Evolutionary conservation across 176 grass and related monocot species (phyloP).

Genomic region (Guadua angustifolia): DNA sequence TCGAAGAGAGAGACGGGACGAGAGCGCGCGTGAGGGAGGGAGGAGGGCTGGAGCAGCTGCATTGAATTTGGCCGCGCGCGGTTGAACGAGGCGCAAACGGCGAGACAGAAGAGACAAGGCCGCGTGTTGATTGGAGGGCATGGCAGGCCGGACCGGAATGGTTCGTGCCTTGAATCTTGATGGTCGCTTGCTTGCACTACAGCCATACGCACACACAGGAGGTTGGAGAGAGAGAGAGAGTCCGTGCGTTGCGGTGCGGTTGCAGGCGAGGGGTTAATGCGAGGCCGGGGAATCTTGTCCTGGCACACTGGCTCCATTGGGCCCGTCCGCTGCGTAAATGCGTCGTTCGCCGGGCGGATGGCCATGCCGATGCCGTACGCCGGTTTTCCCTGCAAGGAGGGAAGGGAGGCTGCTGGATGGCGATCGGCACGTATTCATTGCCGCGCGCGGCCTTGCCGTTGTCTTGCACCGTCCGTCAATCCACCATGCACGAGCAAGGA

Average conservation of each 20-base stretch:
- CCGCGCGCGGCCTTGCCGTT: not conserved
- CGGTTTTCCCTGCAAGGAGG: too few species aligned
- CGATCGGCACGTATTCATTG: not conserved
- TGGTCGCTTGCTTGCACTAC: not conserved
- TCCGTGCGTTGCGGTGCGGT: conserved; percentile 18
- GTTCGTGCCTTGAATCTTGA: not conserved
- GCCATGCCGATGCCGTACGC: too few species aligned
- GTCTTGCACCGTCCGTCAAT: not conserved
- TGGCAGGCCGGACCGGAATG: not conserved
- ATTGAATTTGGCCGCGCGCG: not conserved
- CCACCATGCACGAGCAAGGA: not conserved
- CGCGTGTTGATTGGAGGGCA: not conserved
- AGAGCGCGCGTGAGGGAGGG: not conserved
- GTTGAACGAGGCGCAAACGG: not conserved
- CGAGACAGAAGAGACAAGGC: conserved; percentile 46
- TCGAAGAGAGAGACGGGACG: too few species aligned
- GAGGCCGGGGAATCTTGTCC: conserved; percentile 47
- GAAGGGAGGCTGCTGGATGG: not conserved
- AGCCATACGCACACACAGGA: not conserved
- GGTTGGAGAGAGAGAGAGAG: not conserved
- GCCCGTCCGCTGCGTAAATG: conserved; percentile 23
- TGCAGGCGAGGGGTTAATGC: conserved; percentile 23
- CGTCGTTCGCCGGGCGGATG: conserved; percentile 23
- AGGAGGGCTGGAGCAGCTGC: not conserved
- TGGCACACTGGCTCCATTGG: conserved; percentile 20